phyloP scores from a whole-genome alignment of 345 rosid genomes.

The Brassica nigra region DNA sequence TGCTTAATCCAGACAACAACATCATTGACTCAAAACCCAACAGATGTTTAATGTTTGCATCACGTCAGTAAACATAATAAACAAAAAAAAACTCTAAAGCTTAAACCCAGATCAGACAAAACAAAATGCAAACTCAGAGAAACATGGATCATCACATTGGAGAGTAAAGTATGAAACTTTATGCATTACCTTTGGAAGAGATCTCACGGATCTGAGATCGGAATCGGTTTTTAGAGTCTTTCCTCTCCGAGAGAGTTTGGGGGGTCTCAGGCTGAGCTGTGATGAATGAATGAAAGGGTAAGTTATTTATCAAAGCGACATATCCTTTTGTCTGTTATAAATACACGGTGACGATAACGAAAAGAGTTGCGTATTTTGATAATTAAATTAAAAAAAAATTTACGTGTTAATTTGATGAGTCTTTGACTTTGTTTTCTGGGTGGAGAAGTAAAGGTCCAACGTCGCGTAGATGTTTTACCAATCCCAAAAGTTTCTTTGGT shows the following conservation, averaged over 20 bases:
- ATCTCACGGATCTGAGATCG: slow-evolving; percentile 29
- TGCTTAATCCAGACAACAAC: background rate
- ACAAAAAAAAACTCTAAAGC: background rate
- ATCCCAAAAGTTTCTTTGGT: background rate
- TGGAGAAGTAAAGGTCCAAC: slow-evolving; percentile 20
- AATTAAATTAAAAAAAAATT: background rate
- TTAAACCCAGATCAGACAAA: slow-evolving; percentile 36
- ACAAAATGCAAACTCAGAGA: background rate
- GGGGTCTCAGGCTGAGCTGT: slow-evolving; percentile 35
- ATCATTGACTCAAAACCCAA: background rate
- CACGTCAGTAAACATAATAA: background rate
- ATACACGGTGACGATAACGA: background rate
- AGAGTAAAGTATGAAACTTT: background rate
- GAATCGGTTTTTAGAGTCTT: background rate
- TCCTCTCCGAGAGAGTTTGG: background rate
- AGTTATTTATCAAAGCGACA: slow-evolving; percentile 1
- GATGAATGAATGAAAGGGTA: slow-evolving; percentile 21
- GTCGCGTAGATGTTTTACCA: slow-evolving; percentile 2
- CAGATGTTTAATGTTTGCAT: background rate
- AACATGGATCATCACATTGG: slow-evolving; percentile 8
- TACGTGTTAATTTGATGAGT: slow-evolving; percentile 6
- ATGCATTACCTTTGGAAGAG: slow-evolving; percentile 18
- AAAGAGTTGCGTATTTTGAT: background rate
- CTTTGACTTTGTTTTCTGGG: background rate
- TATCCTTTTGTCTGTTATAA: background rate